A percentile compares a stretch with the other conserved stretches of the same genome.
These are phyloP conservation scores for Arxiozyma slooffiae DNA, from an alignment of 1,139 yeast species.

Conservation along the genomic window DNA sequence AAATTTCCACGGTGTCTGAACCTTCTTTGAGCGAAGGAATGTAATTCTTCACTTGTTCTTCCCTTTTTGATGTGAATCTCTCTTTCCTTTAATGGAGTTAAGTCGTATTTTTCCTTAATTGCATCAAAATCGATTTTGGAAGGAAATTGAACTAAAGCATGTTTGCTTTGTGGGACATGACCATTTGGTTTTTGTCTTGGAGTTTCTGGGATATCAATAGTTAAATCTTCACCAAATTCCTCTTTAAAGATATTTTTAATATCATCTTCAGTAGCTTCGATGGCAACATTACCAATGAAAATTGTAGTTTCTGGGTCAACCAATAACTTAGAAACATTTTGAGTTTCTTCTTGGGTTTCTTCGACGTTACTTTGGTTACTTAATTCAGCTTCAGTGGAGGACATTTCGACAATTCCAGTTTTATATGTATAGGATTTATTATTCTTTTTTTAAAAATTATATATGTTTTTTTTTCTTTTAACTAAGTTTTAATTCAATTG, in stretches of 20 bases:
- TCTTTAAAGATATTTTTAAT: slow-evolving; percentile 20
- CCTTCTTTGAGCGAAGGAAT: slow-evolving; percentile 14
- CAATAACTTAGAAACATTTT: slow-evolving; percentile 8
- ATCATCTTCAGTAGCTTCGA: slow-evolving; percentile 25
- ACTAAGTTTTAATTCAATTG: too few relatives aligned
- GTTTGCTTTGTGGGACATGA: slow-evolving; percentile 23
- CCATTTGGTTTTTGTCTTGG: slow-evolving; percentile 14
- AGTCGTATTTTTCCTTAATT: slow-evolving; percentile 27
- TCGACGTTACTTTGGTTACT: not conserved
- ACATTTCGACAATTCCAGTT: not conserved
- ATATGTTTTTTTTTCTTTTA: not conserved
- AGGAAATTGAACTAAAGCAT: slow-evolving; percentile 29
- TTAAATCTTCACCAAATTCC: slow-evolving; percentile 22
- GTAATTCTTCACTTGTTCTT: slow-evolving; percentile 25
- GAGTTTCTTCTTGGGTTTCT: slow-evolving; percentile 4
- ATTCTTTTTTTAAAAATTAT: not conserved
- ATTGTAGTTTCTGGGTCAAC: slow-evolving; percentile 30
- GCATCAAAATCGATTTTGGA: slow-evolving; percentile 25
- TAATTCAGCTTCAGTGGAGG: slow-evolving; percentile 1
- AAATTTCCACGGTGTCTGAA: slow-evolving; percentile 13
- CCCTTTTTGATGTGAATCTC: slow-evolving; percentile 29
- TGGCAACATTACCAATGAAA: slow-evolving; percentile 29
- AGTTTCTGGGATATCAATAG: slow-evolving; percentile 25
- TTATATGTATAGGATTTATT: not conserved
- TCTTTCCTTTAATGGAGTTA: slow-evolving; percentile 24